A percentile compares a stretch with the other conserved stretches of the same genome.
These are phyloP conservation scores for Trichoderma virens DNA, from an alignment of 495 filamentous ascomycete species.

Conservation along the genomic window DNA sequence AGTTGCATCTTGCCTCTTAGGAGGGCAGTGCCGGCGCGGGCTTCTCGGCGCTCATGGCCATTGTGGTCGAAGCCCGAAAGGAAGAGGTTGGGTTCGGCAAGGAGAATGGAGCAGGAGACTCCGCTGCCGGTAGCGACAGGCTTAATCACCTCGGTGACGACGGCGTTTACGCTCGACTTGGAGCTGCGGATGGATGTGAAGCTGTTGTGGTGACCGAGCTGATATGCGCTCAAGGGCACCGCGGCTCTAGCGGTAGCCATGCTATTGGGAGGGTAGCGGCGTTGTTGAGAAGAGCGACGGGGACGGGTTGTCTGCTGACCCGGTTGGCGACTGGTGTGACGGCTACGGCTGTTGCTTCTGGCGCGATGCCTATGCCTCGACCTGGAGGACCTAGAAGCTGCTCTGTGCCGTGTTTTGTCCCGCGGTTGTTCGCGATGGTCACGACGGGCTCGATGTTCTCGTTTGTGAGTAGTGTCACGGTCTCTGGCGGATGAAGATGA, in stretches of 20 bases:
- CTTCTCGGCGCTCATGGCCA: slow-evolving; percentile 52
- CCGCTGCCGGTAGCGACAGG: slow-evolving; percentile 68
- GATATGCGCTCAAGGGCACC: slow-evolving; percentile 15
- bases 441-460: background rate
- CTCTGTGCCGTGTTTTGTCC: background rate
- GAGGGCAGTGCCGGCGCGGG: slow-evolving; percentile 59
- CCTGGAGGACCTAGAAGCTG: background rate
- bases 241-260: slow-evolving; percentile 16
- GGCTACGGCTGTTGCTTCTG: background rate
- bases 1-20: slow-evolving; percentile 78
- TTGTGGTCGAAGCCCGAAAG: slow-evolving; percentile 86
- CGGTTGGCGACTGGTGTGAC: background rate
- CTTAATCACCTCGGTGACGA: slow-evolving; percentile 47
- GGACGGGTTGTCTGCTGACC: background rate
- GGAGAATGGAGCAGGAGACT: slow-evolving; percentile 59
- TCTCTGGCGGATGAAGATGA: background rate
- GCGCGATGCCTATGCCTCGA: slow-evolving; percentile 3
- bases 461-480: background rate
- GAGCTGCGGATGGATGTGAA: slow-evolving; percentile 34
- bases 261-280: slow-evolving; percentile 21
- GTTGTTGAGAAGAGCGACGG: slow-evolving; percentile 1
- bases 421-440: background rate
- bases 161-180: slow-evolving; percentile 34
- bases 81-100: slow-evolving; percentile 87
- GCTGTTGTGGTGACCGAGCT: slow-evolving; percentile 29